Evolutionary conservation across 345 rosid species (phyloP), one percentile per base, ranked within the genome.

Genomic region (Eucalyptus cloeziana): DNA sequence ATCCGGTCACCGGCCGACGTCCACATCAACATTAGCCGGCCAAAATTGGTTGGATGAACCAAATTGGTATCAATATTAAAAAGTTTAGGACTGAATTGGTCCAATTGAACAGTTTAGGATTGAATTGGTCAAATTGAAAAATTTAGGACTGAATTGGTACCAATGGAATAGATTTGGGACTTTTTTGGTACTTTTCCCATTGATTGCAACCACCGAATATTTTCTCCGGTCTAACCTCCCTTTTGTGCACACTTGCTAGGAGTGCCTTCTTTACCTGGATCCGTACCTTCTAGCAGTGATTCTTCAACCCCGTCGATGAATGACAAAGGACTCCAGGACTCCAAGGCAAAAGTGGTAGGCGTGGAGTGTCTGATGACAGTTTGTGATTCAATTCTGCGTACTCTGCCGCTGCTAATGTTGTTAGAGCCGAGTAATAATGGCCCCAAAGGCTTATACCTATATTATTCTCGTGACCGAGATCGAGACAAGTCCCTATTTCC

Each of bases 381-480:
- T 86, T 93, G 88, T 95, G 93, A 85, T 93, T 93, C 87, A 95
- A 95, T 91, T 93, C 91, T 93, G 94, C 90, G 76, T 95, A 89
- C 89, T 87, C 94, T 89, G 92, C 92, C 76, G 80, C 91, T 88
- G 87, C 89, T 79, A 49, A 88, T 93, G 91, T 91, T 86, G 93
- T 87, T 90, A 96, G 95, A 89, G 92, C 94, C 80, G 97, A 98
- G 95, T 93, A 92, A 91, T 87, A 92, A 89, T 92, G 94, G 92
- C 90, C 96, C 93, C 86, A 98, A 62, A 30, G 71, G 33, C 33
- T 30, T 62, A 3, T 62, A 6, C 17, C 17, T 62, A 62, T 30
- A 25, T n/a, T 13, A 37, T 31, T 67, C 37, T 67, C 6, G 21
- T 14, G 37, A 31, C 21, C 0, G 10, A n/a, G 40, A 67, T 67